A percentile compares a stretch with the other conserved stretches of the same genome.
Evolutionary conservation across 331 rosid genomes (phyloP).

Genomic region (Erythrophleum ivorense): DNA sequence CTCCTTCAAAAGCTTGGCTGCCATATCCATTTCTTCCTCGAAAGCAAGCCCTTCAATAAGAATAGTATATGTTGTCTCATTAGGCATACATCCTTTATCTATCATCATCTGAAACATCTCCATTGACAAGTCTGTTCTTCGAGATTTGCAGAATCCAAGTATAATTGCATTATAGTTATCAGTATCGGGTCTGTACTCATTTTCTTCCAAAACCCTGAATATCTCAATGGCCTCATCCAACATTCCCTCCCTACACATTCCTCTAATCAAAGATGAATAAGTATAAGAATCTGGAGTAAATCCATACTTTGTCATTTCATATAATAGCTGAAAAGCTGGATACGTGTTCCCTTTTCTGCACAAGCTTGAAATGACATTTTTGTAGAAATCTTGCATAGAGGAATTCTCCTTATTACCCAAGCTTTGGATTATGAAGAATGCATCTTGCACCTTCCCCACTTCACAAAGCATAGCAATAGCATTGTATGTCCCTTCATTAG

Average conservation of each 20-base stretch:
- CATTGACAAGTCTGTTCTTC: constrained; percentile 64
- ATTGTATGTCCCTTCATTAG: constrained; percentile 80
- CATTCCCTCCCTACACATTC: constrained; percentile 90
- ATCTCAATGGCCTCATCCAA: constrained; percentile 77
- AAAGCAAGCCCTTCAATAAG: constrained; percentile 84
- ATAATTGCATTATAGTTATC: constrained; percentile 85
- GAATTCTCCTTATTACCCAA: constrained; percentile 59
- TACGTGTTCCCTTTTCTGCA: constrained; percentile 90
- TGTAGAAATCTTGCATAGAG: constrained; percentile 63
- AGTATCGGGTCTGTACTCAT: constrained; percentile 55
- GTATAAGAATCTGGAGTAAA: constrained; percentile 82
- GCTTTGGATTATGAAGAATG: constrained; percentile 72
- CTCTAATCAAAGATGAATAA: constrained; percentile 83
- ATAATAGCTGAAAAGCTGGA: constrained; percentile 80
- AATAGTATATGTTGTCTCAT: constrained; percentile 78
- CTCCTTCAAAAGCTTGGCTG: constrained; percentile 63
- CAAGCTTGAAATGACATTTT: constrained; percentile 63
- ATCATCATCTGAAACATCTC: constrained; percentile 72
- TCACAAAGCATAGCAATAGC: constrained; percentile 83
- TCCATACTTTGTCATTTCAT: constrained; percentile 81
- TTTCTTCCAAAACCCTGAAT: constrained; percentile 75
- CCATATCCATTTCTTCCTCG: constrained; percentile 69
- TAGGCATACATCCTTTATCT: constrained; percentile 68
- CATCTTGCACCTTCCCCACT: constrained; percentile 69
- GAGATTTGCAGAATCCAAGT: constrained; percentile 77